A percentile compares a stretch with the other conserved stretches of the same genome.
Conservation (phyloP, 2,329 filamentous ascomycete genomes). For the Colletotrichum sp. region DNA sequence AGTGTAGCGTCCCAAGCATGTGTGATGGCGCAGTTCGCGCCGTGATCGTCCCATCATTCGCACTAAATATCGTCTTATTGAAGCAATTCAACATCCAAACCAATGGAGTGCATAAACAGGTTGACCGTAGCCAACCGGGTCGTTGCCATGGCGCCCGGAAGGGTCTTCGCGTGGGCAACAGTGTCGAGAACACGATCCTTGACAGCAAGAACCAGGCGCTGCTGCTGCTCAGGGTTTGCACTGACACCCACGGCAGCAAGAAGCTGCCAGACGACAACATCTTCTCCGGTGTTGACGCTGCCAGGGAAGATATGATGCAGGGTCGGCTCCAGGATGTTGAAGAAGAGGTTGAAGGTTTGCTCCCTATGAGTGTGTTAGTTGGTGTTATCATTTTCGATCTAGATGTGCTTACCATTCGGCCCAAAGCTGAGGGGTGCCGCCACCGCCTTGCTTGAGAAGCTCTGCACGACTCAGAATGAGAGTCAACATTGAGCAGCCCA, state of each 20-base stretch:
- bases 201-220: conserved; percentile 90
- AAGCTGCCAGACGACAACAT: conserved; percentile 98
- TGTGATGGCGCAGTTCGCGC: background rate
- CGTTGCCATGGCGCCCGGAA: conserved; percentile 84
- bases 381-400: conserved; percentile 27
- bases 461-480: conserved; percentile 95
- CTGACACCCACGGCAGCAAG: conserved; percentile 93
- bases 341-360: conserved; percentile 82
- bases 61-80: conserved; percentile 30
- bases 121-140: conserved; percentile 92
- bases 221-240: conserved; percentile 92
- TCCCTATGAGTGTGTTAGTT: conserved; percentile 52
- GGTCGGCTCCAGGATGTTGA: conserved; percentile 84
- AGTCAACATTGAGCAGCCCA: conserved; percentile 88
- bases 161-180: conserved; percentile 83
- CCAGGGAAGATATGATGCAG: conserved; percentile 89
- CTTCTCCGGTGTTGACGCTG: conserved; percentile 87
- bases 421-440: conserved; percentile 74
- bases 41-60: background rate
- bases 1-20: background rate
- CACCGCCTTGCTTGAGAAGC: conserved; percentile 83
- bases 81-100: conserved; percentile 88
- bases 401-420: conserved; percentile 69
- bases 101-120: conserved; percentile 97
- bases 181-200: conserved; percentile 99